These are phyloP conservation scores for Verticillium tricorpus DNA, from an alignment of 2,329 filamentous ascomycete species.

Conservation along the genomic window DNA sequence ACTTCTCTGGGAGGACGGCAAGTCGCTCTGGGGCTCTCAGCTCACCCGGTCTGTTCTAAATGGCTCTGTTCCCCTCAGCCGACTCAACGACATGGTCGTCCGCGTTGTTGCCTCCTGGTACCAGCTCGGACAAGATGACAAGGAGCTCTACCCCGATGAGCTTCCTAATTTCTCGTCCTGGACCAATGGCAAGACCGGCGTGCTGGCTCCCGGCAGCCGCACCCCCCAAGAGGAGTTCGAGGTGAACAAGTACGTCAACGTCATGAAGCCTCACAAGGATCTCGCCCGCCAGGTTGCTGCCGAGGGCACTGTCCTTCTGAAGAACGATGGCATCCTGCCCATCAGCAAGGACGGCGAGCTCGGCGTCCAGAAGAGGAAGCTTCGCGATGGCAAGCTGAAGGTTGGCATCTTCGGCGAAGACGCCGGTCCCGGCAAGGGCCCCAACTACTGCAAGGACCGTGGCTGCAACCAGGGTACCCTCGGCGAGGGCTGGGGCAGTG, in stretches of 20 bases:
- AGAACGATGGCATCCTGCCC: constrained; percentile 58
- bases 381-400: constrained; percentile 32
- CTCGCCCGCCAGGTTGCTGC: constrained; percentile 50
- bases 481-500: constrained; percentile 71
- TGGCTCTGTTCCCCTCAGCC: constrained; percentile 72
- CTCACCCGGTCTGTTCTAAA: constrained; percentile 77
- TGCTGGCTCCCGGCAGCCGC: constrained; percentile 47
- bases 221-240: constrained; percentile 31
- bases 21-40: constrained; percentile 80
- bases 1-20: constrained; percentile 60
- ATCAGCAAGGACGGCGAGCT: constrained; percentile 27
- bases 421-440: constrained; percentile 44
- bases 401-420: constrained; percentile 52
- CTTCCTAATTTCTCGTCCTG: constrained; percentile 78
- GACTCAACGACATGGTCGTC: constrained; percentile 86
- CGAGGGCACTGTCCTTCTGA: constrained; percentile 53
- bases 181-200: constrained; percentile 53
- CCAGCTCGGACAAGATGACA: constrained; percentile 70
- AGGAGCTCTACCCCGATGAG: constrained; percentile 66
- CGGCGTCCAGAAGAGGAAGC: constrained; percentile 14
- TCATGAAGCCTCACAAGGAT: constrained; percentile 46
- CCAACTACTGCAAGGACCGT: constrained; percentile 63
- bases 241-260: constrained; percentile 67
- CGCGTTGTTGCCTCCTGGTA: constrained; percentile 89
- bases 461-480: constrained; percentile 66